phyloP scores from a whole-genome alignment of 129 eudicot species.

The Pittosporum tobira region DNA sequence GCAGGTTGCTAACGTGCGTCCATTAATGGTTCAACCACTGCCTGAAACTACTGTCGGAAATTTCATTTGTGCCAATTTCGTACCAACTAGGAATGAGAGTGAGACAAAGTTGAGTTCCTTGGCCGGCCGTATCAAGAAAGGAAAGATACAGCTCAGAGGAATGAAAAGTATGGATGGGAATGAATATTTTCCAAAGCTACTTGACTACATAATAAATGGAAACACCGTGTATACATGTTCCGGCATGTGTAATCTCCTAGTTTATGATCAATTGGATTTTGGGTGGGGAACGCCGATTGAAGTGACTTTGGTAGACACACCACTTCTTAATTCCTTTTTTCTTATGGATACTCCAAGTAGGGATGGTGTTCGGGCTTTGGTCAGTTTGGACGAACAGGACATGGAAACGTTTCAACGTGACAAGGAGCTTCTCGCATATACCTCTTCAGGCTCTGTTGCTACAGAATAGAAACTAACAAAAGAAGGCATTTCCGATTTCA shows the following conservation, averaged over 20 bases:
- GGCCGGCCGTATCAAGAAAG: background rate
- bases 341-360: conserved; percentile 14
- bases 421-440: no score
- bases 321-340: background rate
- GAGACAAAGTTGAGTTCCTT: background rate
- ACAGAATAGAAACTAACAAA: no score
- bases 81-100: background rate
- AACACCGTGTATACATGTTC: background rate
- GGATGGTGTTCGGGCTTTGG: conserved; percentile 27
- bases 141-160: conserved; percentile 10
- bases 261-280: conserved; percentile 19
- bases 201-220: background rate
- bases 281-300: conserved; percentile 32
- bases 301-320: background rate
- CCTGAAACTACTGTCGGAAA: conserved; percentile 18
- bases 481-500: no score
- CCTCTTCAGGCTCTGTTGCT: no score
- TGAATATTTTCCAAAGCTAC: background rate
- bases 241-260: conserved; percentile 17
- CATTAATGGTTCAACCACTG: conserved; percentile 1
- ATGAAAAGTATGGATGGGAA: background rate
- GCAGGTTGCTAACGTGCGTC: conserved; percentile 10
- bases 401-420: no score
- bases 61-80: background rate
- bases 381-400: conserved; percentile 15